Evolutionary conservation across 345 rosid species (phyloP), one percentile per base, ranked within the genome.

Genomic region (Brassica carinata): DNA sequence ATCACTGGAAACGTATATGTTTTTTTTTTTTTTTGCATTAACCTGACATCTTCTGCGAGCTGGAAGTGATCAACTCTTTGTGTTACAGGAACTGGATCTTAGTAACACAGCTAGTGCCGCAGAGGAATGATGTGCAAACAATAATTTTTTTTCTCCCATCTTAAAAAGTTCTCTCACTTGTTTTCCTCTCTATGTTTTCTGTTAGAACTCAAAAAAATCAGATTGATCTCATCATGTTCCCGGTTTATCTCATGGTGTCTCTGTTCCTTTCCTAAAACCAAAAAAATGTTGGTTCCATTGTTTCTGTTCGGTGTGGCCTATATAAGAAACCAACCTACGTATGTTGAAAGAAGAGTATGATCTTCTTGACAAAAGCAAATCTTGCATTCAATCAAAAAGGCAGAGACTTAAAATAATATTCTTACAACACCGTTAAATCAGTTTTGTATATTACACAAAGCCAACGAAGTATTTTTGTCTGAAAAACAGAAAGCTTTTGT

Each of bases 51-150:
- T 30, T 30, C 1, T 73, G 64, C 10, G 7, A 43, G 34, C 14
- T 13, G 45, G 36, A 61, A 68, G 40, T 73, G 58, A 73, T 30
- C 14, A 23, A 0, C 34, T 10, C 14, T 45, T 31, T 2, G 13
- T 61, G 61, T 74, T 51, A 34, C 86, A 95, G 99, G 93, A 67
- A 59, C 72, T 92, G 76, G 98, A 95, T 82, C 92, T 93, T 9
- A 88, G 90, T 17, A 93, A 90, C 71, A 96, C 94, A 51, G 99
- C 98, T 57, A 91, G 96, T 83, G 98, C 26, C 26, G 26, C 26
- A 23, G 26, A 23, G 26, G 26, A 23, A 23, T 23, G 26, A 23
- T 23, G 26, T 23, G 97, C 99, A 0, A 30, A 30, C 33, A 67
- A 23, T 23, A 23, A 23, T 30, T 69, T 33, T 69, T 33, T 27